Conservation (phyloP, 768 basidiomycete species). For the Rhodocollybia butyracea region DNA sequence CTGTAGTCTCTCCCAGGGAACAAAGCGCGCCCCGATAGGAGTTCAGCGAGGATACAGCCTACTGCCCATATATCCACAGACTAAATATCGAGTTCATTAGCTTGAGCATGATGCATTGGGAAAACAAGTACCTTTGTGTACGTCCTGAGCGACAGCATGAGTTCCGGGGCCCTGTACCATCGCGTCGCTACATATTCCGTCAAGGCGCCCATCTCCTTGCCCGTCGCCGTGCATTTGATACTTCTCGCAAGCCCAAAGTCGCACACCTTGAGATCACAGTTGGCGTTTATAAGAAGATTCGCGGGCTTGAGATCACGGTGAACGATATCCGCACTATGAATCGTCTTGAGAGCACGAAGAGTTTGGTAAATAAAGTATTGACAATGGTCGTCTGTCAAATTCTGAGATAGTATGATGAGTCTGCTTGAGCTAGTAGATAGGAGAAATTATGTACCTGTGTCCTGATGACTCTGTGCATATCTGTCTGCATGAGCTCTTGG, state of each 20-base stretch:
- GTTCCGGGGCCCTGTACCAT: conserved; percentile 99
- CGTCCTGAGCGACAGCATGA: conserved; percentile 99
- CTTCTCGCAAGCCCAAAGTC: conserved; percentile 96
- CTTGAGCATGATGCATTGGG: no score
- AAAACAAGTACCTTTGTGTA: conserved; percentile 75
- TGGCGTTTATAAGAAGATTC: conserved; percentile 95
- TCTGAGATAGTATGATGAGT: no score
- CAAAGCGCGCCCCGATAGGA: conserved; percentile 94
- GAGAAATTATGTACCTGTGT: conserved; percentile 41
- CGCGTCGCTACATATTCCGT: conserved; percentile 97
- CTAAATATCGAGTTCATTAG: no score
- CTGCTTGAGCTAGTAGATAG: no score
- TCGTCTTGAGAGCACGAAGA: conserved; percentile 89
- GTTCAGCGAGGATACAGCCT: conserved; percentile 90
- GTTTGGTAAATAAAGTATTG: conserved; percentile 96
- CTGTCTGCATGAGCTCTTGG: conserved; percentile 93
- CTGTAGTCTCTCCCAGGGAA: conserved; percentile 98
- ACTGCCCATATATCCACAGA: conserved; percentile 91
- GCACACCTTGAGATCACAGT: conserved; percentile 92
- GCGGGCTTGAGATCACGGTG: conserved; percentile 97
- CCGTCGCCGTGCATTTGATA: conserved; percentile 79
- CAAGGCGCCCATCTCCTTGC: conserved; percentile 87
- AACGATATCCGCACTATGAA: conserved; percentile 95
- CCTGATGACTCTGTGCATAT: conserved; percentile 94
- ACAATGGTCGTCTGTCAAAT: conserved; percentile 92